These are phyloP conservation scores for Kodamaea restingae DNA, from an alignment of 805 yeast genomes.

Conservation along the genomic window DNA sequence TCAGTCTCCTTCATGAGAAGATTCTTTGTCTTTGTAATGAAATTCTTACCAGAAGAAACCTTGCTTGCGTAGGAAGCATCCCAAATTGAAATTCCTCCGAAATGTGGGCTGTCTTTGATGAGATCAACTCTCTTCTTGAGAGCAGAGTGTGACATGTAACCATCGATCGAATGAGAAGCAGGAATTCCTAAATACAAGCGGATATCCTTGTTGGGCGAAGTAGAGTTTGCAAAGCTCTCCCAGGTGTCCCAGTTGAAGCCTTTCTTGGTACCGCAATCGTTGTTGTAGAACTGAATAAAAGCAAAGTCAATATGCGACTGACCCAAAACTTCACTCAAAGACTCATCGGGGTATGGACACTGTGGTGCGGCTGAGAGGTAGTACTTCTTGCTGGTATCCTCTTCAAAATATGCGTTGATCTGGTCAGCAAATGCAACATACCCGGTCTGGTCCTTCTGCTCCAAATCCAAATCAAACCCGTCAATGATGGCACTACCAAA, in stretches of 20 bases:
- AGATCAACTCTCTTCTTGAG: constrained; percentile 11
- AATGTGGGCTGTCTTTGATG: constrained; percentile 17
- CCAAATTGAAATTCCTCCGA: constrained; percentile 37
- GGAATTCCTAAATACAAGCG: constrained; percentile 35
- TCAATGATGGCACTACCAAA: constrained; percentile 16
- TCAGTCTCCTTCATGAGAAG: not conserved
- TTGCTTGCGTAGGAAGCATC: constrained; percentile 26
- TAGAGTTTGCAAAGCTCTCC: constrained; percentile 54
- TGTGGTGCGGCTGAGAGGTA: constrained; percentile 88
- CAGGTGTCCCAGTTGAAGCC: constrained; percentile 65
- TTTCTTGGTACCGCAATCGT: constrained; percentile 53
- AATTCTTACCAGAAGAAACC: constrained; percentile 4
- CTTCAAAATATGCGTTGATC: not conserved
- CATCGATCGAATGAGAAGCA: constrained; percentile 31
- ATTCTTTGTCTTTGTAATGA: not conserved
- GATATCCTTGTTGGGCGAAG: constrained; percentile 45
- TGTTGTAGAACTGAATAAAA: constrained; percentile 85
- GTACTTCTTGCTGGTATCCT: constrained; percentile 26
- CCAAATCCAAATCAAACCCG: constrained; percentile 32
- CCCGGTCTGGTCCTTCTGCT: constrained; percentile 29
- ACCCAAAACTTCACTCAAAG: constrained; percentile 24
- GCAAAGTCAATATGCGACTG: constrained; percentile 69
- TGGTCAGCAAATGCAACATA: constrained; percentile 13
- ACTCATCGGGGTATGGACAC: constrained; percentile 76
- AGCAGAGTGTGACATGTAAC: constrained; percentile 29